phyloP scores from a whole-genome alignment of 768 basidiomycete species.

The Strobilomyces confusus region DNA sequence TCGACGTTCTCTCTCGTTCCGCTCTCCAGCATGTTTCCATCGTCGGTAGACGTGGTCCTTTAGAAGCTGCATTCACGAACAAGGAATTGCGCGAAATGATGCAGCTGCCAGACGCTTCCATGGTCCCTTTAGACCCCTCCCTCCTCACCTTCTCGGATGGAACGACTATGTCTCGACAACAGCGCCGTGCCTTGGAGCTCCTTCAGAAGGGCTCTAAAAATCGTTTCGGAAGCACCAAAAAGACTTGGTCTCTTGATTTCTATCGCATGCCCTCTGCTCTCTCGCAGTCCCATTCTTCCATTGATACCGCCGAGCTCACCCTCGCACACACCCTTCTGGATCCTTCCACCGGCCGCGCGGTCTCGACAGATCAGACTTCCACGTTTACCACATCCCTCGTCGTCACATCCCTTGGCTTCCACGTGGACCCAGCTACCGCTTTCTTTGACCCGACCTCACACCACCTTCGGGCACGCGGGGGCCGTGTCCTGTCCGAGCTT shows the following conservation, averaged over 20 bases:
- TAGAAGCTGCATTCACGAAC: constrained; percentile 85
- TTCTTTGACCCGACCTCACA: constrained; percentile 58
- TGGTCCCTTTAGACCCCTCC: constrained; percentile 55
- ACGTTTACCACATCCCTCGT: constrained; percentile 67
- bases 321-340: constrained; percentile 63
- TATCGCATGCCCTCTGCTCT: constrained; percentile 66
- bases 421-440: constrained; percentile 52
- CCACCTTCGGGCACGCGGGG: constrained; percentile 52
- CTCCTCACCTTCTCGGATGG: constrained; percentile 38
- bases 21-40: constrained; percentile 75
- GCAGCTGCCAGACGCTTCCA: constrained; percentile 54
- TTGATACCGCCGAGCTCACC: constrained; percentile 39
- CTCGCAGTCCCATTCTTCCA: constrained; percentile 16
- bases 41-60: constrained; percentile 80
- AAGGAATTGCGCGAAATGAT: constrained; percentile 92
- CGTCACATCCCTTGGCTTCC: constrained; percentile 86
- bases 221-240: constrained; percentile 44
- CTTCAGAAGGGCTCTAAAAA: constrained; percentile 60
- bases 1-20: constrained; percentile 61
- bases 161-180: constrained; percentile 51
- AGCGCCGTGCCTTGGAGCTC: constrained; percentile 62
- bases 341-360: constrained; percentile 40
- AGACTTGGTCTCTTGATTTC: constrained; percentile 81
- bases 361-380: constrained; percentile 54
- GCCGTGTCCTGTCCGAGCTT: constrained; percentile 43